These are phyloP conservation scores for Tulasnella sp. DNA, from an alignment of 768 basidiomycete species.

Conservation along the genomic window DNA sequence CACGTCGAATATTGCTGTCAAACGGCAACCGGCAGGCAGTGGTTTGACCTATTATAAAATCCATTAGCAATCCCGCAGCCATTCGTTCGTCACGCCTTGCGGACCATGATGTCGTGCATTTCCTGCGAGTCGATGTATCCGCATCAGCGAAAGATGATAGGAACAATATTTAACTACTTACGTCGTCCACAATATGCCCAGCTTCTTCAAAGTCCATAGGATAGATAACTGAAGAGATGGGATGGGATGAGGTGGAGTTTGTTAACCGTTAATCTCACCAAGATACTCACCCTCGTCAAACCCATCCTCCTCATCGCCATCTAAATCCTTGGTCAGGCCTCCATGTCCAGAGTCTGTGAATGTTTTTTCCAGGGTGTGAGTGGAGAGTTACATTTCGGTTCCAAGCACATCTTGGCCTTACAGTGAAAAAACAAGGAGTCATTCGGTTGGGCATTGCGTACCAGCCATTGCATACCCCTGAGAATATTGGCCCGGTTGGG, in stretches of 20 bases:
- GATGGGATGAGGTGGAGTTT: no score
- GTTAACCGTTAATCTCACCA: neutral
- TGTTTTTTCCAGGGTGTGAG: neutral
- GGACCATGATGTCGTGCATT: constrained; percentile 66
- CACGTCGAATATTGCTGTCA: constrained; percentile 76
- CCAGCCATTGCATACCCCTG: constrained; percentile 87
- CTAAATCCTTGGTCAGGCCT: constrained; percentile 72
- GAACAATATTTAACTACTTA: constrained; percentile 35
- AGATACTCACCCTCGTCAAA: constrained; percentile 54
- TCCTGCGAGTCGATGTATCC: constrained; percentile 30
- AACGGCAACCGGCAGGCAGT: constrained; percentile 75
- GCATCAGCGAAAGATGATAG: neutral
- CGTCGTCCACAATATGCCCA: constrained; percentile 85
- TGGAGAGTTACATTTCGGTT: neutral
- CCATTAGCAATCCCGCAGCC: constrained; percentile 23
- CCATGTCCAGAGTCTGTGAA: constrained; percentile 81
- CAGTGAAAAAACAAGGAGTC: constrained; percentile 90
- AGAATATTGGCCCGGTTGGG: constrained; percentile 84
- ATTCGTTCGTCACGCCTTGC: neutral
- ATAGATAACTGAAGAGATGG: constrained; percentile 55
- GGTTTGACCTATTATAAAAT: constrained; percentile 33
- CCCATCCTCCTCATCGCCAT: constrained; percentile 80
- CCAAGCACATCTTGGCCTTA: constrained; percentile 22
- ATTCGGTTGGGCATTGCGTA: constrained; percentile 61
- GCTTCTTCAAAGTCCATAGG: constrained; percentile 63